phyloP scores from a whole-genome alignment of 441 rosid genomes.

The Metrosideros polymorpha region DNA sequence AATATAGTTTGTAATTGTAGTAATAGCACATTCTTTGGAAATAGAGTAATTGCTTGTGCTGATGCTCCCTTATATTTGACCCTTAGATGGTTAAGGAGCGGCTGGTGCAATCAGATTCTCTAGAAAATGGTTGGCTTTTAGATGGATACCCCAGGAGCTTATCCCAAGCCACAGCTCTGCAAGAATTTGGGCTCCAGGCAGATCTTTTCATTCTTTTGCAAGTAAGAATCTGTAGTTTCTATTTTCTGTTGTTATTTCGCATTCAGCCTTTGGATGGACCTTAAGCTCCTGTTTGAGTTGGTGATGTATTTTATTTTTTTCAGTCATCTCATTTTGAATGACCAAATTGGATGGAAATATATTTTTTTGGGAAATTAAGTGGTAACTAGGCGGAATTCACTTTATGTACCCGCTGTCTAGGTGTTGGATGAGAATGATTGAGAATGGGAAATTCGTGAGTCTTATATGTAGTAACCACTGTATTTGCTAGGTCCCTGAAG shows the following conservation, averaged over 20 bases:
- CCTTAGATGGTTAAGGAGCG: conserved; percentile 86
- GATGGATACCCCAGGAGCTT: conserved; percentile 96
- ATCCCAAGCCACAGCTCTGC: conserved; percentile 80
- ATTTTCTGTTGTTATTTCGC: neutral
- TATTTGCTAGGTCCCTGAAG: conserved; percentile 70
- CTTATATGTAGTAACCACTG: neutral
- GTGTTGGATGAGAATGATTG: neutral
- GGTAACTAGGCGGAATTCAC: neutral
- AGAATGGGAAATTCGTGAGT: neutral
- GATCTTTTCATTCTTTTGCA: conserved; percentile 80
- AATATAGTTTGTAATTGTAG: neutral
- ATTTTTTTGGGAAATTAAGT: neutral
- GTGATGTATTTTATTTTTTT: neutral
- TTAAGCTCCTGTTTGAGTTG: neutral
- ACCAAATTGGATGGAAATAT: neutral
- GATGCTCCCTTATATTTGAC: neutral
- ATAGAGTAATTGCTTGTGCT: neutral
- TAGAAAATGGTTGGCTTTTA: conserved; percentile 84
- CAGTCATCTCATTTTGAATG: neutral
- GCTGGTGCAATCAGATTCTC: conserved; percentile 58
- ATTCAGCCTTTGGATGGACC: neutral
- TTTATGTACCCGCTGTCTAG: neutral
- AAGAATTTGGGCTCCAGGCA: conserved; percentile 56
- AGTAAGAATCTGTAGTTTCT: conserved; percentile 27
- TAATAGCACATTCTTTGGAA: neutral